A percentile compares a stretch with the other conserved stretches of the same genome.
Conservation (phyloP, 768 basidiomycete species). For the Tremella fuciformis region DNA sequence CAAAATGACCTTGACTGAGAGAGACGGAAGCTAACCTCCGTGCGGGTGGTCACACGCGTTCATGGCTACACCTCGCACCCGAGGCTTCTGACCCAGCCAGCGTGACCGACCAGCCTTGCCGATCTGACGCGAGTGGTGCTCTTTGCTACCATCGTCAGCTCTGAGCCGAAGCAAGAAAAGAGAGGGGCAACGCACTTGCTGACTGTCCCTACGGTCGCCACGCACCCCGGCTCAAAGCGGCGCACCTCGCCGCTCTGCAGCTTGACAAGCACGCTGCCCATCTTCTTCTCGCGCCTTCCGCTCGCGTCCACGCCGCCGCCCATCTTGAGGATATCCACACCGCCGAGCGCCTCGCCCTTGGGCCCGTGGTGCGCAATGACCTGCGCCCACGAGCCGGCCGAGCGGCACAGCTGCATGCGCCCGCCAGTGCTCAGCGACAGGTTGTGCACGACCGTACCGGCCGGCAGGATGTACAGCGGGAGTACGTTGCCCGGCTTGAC, state of each 20-base stretch:
- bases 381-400: conserved; percentile 81
- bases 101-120: conserved; percentile 89
- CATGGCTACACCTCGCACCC: conserved; percentile 93
- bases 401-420: conserved; percentile 76
- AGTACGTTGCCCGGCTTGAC: conserved; percentile 90
- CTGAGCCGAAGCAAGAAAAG: neutral
- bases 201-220: conserved; percentile 85
- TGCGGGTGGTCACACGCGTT: conserved; percentile 82
- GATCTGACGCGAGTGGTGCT: conserved; percentile 77
- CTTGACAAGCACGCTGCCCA: conserved; percentile 58
- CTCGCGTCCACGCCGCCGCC: conserved; percentile 26
- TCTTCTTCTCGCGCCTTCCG: conserved; percentile 29
- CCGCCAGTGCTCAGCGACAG: conserved; percentile 73
- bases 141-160: conserved; percentile 51
- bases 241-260: conserved; percentile 91
- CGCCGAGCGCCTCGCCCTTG: conserved; percentile 58
- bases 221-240: conserved; percentile 69
- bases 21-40: conserved; percentile 54
- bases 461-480: conserved; percentile 82
- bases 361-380: conserved; percentile 63
- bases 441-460: conserved; percentile 86
- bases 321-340: conserved; percentile 39
- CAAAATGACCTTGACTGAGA: neutral
- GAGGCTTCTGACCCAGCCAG: conserved; percentile 80
- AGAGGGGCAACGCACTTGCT: conserved; percentile 61